Evolutionary conservation across 352 stramenopile genomes (phyloP).

Genomic region (Pythium periplocum): DNA sequence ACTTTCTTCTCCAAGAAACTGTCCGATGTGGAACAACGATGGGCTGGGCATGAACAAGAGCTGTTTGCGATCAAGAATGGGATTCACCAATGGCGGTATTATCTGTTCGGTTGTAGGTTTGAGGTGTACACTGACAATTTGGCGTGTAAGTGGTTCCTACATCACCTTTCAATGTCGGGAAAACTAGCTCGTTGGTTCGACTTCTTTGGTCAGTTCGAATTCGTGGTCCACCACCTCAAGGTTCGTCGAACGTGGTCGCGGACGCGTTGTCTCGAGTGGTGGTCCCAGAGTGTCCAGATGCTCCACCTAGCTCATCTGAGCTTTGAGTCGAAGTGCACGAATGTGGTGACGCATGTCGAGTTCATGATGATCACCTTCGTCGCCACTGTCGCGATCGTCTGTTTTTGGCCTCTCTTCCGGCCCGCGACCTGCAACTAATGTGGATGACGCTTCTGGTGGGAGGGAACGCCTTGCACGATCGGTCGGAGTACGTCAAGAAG

Average conservation of each 20-base stretch:
- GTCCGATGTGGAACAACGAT: slow-evolving; percentile 1
- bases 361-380: not conserved
- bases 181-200: slow-evolving; percentile 13
- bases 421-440: not conserved
- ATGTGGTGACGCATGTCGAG: not conserved
- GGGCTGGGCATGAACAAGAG: slow-evolving; percentile 13
- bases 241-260: slow-evolving; percentile 9
- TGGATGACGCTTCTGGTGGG: not conserved
- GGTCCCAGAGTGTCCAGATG: not conserved
- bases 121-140: slow-evolving; percentile 14
- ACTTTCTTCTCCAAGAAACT: slow-evolving; percentile 24
- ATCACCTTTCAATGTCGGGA: slow-evolving; percentile 6
- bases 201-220: slow-evolving; percentile 16
- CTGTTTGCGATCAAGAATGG: slow-evolving; percentile 16
- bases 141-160: slow-evolving; percentile 11
- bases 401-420: no score
- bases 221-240: slow-evolving; percentile 10
- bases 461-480: no score
- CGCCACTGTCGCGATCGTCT: no score
- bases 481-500: no score
- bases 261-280: slow-evolving; percentile 11
- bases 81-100: slow-evolving; percentile 7
- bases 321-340: not conserved
- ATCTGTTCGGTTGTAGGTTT: slow-evolving; percentile 8
- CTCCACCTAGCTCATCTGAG: not conserved